Evolutionary conservation across 202 grass and related monocot species (phyloP).

Genomic region (Panicum hallii): DNA sequence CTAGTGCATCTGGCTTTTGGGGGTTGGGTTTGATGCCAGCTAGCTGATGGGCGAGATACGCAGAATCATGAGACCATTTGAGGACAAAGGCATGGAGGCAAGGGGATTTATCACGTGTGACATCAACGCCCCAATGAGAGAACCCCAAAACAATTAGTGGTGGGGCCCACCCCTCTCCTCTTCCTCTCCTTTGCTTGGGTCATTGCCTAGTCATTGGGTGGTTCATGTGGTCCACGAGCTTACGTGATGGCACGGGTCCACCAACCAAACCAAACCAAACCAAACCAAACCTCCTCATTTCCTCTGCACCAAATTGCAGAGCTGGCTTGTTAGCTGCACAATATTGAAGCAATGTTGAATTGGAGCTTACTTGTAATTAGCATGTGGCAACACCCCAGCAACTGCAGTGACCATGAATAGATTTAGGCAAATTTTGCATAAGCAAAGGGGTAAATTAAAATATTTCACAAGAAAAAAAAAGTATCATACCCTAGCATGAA

Average conservation of each 20-base stretch:
- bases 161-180: slow-evolving; percentile 35
- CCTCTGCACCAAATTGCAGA: slow-evolving; percentile 48
- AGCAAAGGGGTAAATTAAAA: neutral
- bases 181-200: neutral
- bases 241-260: slow-evolving; percentile 52
- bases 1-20: slow-evolving; percentile 35
- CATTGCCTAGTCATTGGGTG: slow-evolving; percentile 16
- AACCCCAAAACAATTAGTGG: slow-evolving; percentile 52
- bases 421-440: neutral
- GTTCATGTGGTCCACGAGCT: slow-evolving; percentile 55
- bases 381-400: neutral
- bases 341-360: slow-evolving; percentile 33
- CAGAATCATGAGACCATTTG: slow-evolving; percentile 55
- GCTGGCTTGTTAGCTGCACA: slow-evolving; percentile 31
- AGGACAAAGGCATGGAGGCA: slow-evolving; percentile 51
- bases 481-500: neutral
- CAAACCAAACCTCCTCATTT: slow-evolving; percentile 28
- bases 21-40: slow-evolving; percentile 29
- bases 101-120: slow-evolving; percentile 69
- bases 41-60: slow-evolving; percentile 52
- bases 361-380: neutral
- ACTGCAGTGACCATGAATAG: neutral
- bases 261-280: slow-evolving; percentile 41
- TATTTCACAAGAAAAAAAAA: neutral
- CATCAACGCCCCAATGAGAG: slow-evolving; percentile 52